Evolutionary conservation across 2,329 filamentous ascomycete species (phyloP).

Genomic region (Ophiostoma piceae): DNA sequence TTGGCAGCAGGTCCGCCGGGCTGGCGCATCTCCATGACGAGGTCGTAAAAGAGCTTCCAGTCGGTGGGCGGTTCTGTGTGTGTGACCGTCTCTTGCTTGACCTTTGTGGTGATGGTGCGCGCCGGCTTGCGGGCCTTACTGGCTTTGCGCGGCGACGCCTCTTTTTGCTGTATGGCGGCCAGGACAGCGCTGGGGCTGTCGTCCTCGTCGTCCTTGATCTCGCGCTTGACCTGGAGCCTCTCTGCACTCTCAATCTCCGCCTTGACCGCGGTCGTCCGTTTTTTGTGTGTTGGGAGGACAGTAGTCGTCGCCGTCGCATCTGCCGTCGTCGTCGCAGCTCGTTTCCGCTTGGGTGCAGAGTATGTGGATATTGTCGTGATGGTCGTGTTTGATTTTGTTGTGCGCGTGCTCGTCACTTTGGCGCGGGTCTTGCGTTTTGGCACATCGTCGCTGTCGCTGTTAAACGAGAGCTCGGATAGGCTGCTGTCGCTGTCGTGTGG

Average conservation of each 20-base stretch:
- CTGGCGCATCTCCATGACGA: constrained; percentile 70
- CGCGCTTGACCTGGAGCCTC: constrained; percentile 31
- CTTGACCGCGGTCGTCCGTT: constrained; percentile 26
- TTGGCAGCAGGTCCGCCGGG: constrained; percentile 52
- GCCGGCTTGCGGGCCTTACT: constrained; percentile 29
- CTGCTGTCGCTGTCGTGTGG: constrained; percentile 21
- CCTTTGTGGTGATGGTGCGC: constrained; percentile 21
- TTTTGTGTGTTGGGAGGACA: constrained; percentile 29
- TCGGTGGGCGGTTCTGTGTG: constrained; percentile 60
- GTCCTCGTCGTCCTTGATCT: constrained; percentile 24
- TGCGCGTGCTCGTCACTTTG: neutral
- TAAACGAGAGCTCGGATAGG: constrained; percentile 26
- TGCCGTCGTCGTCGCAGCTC: constrained; percentile 30
- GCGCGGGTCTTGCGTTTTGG: constrained; percentile 14
- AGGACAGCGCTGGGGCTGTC: neutral
- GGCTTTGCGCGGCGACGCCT: constrained; percentile 30
- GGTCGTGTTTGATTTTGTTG: constrained; percentile 9
- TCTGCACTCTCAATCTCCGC: neutral
- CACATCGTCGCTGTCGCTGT: constrained; percentile 19
- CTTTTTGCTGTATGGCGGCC: constrained; percentile 35
- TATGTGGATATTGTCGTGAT: constrained; percentile 11
- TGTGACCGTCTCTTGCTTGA: neutral
- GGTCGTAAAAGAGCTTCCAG: constrained; percentile 77
- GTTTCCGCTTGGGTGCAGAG: constrained; percentile 31
- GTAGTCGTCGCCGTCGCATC: constrained; percentile 28